phyloP scores from a whole-genome alignment of 2,329 filamentous ascomycete species.

The Nemania sp. region DNA sequence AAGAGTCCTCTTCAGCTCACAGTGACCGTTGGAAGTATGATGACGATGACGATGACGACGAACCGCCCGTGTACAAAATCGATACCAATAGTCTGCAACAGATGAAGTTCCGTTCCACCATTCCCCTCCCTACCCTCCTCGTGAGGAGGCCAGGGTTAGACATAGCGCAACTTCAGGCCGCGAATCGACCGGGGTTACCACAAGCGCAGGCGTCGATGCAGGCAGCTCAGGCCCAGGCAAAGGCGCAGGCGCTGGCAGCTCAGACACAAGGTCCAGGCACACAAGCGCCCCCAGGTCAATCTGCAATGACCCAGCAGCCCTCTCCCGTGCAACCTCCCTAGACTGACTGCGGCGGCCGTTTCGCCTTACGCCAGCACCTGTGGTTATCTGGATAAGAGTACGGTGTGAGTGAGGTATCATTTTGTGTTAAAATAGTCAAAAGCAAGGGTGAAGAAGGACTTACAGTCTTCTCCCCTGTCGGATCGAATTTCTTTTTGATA shows the following conservation, averaged over 20 bases:
- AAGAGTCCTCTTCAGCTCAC: constrained; percentile 45
- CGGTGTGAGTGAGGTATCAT: background rate
- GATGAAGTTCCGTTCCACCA: constrained; percentile 64
- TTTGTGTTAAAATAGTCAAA: background rate
- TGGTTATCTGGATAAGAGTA: background rate
- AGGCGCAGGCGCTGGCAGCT: constrained; percentile 26
- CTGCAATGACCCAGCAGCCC: constrained; percentile 10
- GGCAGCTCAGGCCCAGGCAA: constrained; percentile 24
- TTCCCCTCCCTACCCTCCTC: constrained; percentile 54
- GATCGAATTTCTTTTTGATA: constrained; percentile 28
- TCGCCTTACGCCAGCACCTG: background rate
- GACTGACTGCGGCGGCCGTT: background rate
- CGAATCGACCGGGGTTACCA: constrained; percentile 34
- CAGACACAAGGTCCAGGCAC: constrained; percentile 24
- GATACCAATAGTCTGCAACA: constrained; percentile 70
- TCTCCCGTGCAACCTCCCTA: constrained; percentile 20
- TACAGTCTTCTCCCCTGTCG: constrained; percentile 9
- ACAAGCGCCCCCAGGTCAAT: constrained; percentile 18
- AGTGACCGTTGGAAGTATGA: constrained; percentile 84
- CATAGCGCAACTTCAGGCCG: constrained; percentile 33
- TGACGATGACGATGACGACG: constrained; percentile 76
- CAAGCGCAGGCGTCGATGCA: constrained; percentile 29
- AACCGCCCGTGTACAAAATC: constrained; percentile 72
- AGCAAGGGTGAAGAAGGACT: constrained; percentile 4
- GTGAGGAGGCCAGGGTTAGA: constrained; percentile 45